These are phyloP conservation scores for Kwoniella dendrophila DNA, from an alignment of 768 basidiomycete species.

Conservation along the genomic window DNA sequence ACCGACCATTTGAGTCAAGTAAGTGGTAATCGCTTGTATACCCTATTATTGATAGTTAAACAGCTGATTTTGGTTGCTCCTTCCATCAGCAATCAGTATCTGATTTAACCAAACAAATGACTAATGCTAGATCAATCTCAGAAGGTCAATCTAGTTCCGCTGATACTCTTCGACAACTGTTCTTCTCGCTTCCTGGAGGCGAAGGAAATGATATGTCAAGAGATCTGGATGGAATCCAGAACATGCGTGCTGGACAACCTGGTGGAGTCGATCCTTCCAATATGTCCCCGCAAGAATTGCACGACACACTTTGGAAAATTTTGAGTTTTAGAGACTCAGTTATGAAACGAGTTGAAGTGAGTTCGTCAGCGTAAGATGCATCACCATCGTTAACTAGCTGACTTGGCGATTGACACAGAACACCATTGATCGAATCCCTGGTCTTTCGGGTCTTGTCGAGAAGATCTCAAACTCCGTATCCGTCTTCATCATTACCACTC, in stretches of 20 bases:
- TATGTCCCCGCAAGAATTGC: slow-evolving; percentile 87
- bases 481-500: slow-evolving; percentile 75
- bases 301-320: slow-evolving; percentile 79
- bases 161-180: slow-evolving; percentile 39
- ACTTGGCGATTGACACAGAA: slow-evolving; percentile 27
- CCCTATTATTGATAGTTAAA: background rate
- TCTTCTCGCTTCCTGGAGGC: slow-evolving; percentile 48
- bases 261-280: slow-evolving; percentile 73
- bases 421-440: slow-evolving; percentile 75
- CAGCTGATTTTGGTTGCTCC: background rate
- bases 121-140: slow-evolving; percentile 67
- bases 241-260: slow-evolving; percentile 61
- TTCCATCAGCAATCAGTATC: slow-evolving; percentile 70
- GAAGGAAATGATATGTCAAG: slow-evolving; percentile 64
- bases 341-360: slow-evolving; percentile 69
- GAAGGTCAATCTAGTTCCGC: slow-evolving; percentile 40
- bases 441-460: slow-evolving; percentile 69
- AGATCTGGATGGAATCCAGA: slow-evolving; percentile 73
- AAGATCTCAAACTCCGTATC: slow-evolving; percentile 72
- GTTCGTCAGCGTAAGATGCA: slow-evolving; percentile 1
- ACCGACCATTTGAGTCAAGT: slow-evolving; percentile 62
- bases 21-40: background rate
- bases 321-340: slow-evolving; percentile 80
- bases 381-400: background rate
- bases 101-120: slow-evolving; percentile 78